Percentiles rank a stretch among this genome's conserved stretches.
phyloP scores from a whole-genome alignment of 257 asterid species.

The Leonotis leonurus region DNA sequence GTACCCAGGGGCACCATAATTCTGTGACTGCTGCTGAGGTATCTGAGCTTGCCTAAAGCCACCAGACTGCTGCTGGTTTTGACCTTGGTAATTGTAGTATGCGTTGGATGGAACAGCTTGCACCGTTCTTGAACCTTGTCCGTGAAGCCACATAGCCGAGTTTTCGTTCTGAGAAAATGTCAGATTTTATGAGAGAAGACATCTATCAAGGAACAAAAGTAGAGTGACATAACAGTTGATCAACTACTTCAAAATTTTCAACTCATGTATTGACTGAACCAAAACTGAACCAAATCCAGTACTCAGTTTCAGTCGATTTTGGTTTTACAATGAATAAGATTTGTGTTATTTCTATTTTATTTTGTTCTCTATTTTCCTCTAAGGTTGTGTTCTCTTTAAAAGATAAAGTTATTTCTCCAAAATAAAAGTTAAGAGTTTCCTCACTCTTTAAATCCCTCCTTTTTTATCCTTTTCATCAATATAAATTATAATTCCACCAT shows the following conservation, averaged over 20 bases:
- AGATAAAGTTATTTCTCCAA: no score
- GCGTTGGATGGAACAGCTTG: slow-evolving; percentile 64
- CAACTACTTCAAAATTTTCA: background rate
- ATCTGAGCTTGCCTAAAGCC: slow-evolving; percentile 60
- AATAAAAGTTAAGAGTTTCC: no score
- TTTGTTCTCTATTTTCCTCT: no score
- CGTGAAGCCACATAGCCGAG: slow-evolving; percentile 75
- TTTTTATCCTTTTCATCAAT: no score
- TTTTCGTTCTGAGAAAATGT: slow-evolving; percentile 50
- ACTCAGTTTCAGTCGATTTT: background rate
- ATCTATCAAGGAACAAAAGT: background rate
- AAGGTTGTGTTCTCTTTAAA: no score
- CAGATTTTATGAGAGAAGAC: background rate
- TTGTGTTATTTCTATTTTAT: no score
- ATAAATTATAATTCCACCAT: no score
- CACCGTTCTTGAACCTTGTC: slow-evolving; percentile 60
- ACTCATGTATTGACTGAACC: background rate
- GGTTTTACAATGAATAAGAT: no score
- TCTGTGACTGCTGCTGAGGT: slow-evolving; percentile 31
- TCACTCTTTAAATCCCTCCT: no score
- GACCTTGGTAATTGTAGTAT: slow-evolving; percentile 51
- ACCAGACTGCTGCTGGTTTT: slow-evolving; percentile 57
- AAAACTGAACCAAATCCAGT: background rate
- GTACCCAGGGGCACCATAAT: slow-evolving; percentile 58
- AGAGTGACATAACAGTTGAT: background rate